Percentiles rank a stretch among this genome's conserved stretches.
These are phyloP conservation scores for Fusarium verrucosum DNA, from an alignment of 2,329 filamentous ascomycete species.

Conservation along the genomic window DNA sequence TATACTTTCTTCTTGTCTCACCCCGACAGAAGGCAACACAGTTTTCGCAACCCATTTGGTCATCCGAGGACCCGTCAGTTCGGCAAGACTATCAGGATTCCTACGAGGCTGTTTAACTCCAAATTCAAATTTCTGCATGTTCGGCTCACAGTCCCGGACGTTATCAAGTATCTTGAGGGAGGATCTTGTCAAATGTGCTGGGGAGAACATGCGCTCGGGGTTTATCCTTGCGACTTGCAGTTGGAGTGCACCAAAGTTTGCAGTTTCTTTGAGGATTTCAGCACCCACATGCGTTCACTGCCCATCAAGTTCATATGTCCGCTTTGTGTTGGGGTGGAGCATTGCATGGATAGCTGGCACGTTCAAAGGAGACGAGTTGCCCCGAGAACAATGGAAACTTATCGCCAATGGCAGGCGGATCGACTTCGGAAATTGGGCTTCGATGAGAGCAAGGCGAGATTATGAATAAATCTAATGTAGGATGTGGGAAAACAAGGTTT, in stretches of 20 bases:
- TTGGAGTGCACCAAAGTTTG: no score
- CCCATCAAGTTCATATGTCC: neutral
- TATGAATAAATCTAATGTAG: no score
- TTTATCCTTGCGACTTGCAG: no score
- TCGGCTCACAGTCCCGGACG: neutral
- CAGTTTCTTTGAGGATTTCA: no score
- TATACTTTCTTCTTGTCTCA: neutral
- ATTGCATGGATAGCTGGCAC: neutral
- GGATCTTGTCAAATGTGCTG: neutral
- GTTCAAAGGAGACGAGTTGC: neutral
- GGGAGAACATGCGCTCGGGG: no score
- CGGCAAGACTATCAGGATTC: neutral
- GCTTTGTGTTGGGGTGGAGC: neutral
- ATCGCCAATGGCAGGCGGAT: neutral
- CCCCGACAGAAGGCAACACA: rapidly evolving
- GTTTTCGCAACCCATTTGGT: neutral
- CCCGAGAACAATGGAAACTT: neutral
- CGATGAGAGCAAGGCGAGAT: no score
- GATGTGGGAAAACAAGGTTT: no score
- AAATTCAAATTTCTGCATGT: neutral
- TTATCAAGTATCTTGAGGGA: neutral
- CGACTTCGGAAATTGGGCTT: neutral
- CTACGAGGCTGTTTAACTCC: neutral
- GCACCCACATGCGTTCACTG: no score
- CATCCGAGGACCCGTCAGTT: neutral